phyloP scores from a whole-genome alignment of 495 filamentous ascomycete genomes.

The Pseudevernia furfuracea region DNA sequence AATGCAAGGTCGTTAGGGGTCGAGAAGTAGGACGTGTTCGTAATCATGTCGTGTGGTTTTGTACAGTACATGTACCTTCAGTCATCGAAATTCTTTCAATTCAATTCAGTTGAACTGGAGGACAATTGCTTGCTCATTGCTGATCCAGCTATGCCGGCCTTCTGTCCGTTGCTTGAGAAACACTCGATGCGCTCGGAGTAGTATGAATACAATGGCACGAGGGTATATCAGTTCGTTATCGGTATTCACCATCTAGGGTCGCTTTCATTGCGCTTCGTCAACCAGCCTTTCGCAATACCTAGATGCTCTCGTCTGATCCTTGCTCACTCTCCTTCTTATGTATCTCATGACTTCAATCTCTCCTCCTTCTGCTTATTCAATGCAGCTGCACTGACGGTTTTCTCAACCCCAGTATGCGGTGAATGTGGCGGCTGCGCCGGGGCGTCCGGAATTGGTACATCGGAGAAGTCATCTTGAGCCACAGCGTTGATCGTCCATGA shows the following conservation, averaged over 20 bases:
- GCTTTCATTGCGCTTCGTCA: background rate
- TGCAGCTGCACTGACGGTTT: slow-evolving; percentile 14
- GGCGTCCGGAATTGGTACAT: slow-evolving; percentile 75
- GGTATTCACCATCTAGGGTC: background rate
- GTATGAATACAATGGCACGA: background rate
- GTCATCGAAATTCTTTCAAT: background rate
- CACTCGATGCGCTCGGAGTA: background rate
- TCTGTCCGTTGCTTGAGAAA: background rate
- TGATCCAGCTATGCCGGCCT: background rate
- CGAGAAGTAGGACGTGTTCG: background rate
- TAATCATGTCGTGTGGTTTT: background rate
- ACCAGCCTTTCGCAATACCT: background rate
- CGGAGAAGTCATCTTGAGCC: slow-evolving; percentile 95
- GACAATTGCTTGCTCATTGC: background rate
- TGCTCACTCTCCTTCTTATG: background rate
- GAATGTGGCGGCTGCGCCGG: slow-evolving; percentile 41
- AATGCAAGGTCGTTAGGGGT: background rate
- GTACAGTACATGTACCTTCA: background rate
- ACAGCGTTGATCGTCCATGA: slow-evolving; percentile 81
- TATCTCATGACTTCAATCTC: slow-evolving; percentile 3
- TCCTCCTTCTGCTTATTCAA: slow-evolving; percentile 17
- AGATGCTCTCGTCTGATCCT: background rate
- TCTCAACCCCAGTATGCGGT: slow-evolving; percentile 22
- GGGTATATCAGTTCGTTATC: background rate
- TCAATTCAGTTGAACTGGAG: background rate